A percentile compares a stretch with the other conserved stretches of the same genome.
Evolutionary conservation across 331 rosid species (phyloP).

Genomic region (Stylosanthes scabra): DNA sequence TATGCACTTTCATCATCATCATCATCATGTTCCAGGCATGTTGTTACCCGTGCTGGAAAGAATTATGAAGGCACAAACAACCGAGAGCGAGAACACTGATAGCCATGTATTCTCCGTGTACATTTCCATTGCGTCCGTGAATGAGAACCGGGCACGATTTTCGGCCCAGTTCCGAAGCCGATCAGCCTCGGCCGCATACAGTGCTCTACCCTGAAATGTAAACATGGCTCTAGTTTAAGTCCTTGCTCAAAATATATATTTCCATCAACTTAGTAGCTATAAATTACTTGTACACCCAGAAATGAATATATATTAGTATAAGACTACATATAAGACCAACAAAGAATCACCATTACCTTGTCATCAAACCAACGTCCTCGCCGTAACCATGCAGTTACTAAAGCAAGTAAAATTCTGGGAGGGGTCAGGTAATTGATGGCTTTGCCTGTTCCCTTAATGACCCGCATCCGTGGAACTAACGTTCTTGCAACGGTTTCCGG

Average conservation of each 20-base stretch:
- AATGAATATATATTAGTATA: background rate
- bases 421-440: constrained; percentile 94
- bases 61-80: constrained; percentile 90
- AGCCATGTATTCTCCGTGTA: constrained; percentile 92
- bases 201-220: constrained; percentile 79
- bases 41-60: constrained; percentile 85
- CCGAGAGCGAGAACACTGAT: constrained; percentile 94
- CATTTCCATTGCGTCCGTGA: constrained; percentile 93
- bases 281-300: background rate
- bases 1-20: background rate
- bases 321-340: background rate
- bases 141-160: constrained; percentile 74
- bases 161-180: constrained; percentile 97
- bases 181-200: constrained; percentile 90
- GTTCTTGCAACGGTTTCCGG: constrained; percentile 99
- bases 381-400: constrained; percentile 93
- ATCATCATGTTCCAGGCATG: constrained; percentile 69
- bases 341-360: constrained; percentile 50
- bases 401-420: constrained; percentile 90
- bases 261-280: background rate
- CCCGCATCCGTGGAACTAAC: constrained; percentile 93
- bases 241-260: too few species aligned
- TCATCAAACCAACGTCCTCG: constrained; percentile 97
- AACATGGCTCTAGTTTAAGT: background rate
- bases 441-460: constrained; percentile 88